Percentiles rank a stretch among this genome's conserved stretches.
phyloP scores from a whole-genome alignment of 495 filamentous ascomycete genomes.

The Chaetomium cochliodes region DNA sequence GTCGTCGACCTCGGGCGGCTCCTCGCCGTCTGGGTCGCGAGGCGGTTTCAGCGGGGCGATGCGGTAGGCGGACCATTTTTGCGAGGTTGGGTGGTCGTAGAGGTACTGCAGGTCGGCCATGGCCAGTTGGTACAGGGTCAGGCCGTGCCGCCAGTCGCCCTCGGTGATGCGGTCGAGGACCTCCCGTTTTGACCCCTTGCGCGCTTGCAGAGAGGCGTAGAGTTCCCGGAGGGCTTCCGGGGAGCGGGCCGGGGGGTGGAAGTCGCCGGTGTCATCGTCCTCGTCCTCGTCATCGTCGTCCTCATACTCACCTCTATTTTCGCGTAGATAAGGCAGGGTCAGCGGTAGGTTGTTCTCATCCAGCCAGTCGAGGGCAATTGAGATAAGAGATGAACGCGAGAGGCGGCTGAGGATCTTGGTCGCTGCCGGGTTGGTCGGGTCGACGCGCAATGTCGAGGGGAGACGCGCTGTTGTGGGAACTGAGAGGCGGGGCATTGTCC shows the following conservation, averaged over 20 bases:
- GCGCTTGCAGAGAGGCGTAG: constrained; percentile 53
- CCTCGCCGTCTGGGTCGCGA: constrained; percentile 36
- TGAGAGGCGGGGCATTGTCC: constrained; percentile 45
- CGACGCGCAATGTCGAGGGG: constrained; percentile 56
- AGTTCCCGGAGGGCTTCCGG: constrained; percentile 60
- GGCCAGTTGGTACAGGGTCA: constrained; percentile 74
- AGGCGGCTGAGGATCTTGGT: constrained; percentile 64
- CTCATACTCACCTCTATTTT: constrained; percentile 36
- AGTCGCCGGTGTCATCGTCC: constrained; percentile 48
- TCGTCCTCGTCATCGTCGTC: constrained; percentile 43
- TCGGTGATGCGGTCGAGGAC: constrained; percentile 73
- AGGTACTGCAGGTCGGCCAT: constrained; percentile 77
- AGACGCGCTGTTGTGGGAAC: constrained; percentile 49
- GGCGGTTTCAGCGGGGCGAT: constrained; percentile 46
- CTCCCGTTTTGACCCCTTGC: constrained; percentile 70
- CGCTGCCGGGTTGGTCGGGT: constrained; percentile 61
- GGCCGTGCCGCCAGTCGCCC: constrained; percentile 77
- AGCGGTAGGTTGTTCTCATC: constrained; percentile 57
- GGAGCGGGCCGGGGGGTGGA: constrained; percentile 61
- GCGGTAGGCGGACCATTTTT: constrained; percentile 73
- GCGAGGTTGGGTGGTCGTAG: constrained; percentile 68
- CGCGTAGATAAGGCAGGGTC: constrained; percentile 54
- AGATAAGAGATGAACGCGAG: constrained; percentile 65
- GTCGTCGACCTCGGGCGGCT: constrained; percentile 37
- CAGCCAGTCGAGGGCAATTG: constrained; percentile 72